Evolutionary conservation across 2,329 filamentous ascomycete species (phyloP).

Genomic region (Zalaria obscura): DNA sequence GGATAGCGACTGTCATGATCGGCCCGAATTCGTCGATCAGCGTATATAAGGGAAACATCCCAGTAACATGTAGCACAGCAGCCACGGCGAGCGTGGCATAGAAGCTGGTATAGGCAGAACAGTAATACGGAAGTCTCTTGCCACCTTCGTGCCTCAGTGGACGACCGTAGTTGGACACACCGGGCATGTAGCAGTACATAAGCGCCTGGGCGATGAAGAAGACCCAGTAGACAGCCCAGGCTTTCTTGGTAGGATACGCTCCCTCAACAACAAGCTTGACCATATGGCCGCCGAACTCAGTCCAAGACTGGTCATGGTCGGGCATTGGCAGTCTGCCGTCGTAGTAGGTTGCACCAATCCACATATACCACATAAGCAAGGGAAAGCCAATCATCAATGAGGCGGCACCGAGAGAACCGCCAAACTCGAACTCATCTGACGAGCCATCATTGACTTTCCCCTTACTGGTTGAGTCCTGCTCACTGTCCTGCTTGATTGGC

Average conservation of each 20-base stretch:
- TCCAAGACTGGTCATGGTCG: slow-evolving; percentile 47
- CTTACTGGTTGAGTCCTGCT: too few species aligned
- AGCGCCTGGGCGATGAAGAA: slow-evolving; percentile 71
- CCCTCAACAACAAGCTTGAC: slow-evolving; percentile 57
- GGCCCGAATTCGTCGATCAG: slow-evolving; percentile 85
- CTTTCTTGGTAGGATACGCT: slow-evolving; percentile 62
- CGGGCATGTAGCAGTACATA: slow-evolving; percentile 70
- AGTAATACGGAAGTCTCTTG: slow-evolving; percentile 79
- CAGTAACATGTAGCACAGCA: slow-evolving; percentile 58
- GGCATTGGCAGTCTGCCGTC: slow-evolving; percentile 57
- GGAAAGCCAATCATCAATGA: slow-evolving; percentile 81
- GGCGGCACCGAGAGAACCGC: slow-evolving; percentile 60
- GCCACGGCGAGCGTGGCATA: slow-evolving; percentile 64
- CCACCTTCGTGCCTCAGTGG: slow-evolving; percentile 63
- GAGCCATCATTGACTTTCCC: too few species aligned
- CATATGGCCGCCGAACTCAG: slow-evolving; percentile 56
- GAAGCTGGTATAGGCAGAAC: slow-evolving; percentile 70
- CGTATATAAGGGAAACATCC: slow-evolving; percentile 70
- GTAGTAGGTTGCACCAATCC: slow-evolving; percentile 82
- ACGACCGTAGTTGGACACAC: slow-evolving; percentile 71
- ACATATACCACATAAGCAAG: slow-evolving; percentile 91
- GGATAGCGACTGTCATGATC: slow-evolving; percentile 74
- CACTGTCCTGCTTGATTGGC: too few species aligned
- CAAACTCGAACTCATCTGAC: slow-evolving; percentile 57
- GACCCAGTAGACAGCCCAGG: slow-evolving; percentile 82